Evolutionary conservation across 371 early-diverging fungal genomes (phyloP), one percentile per base, ranked within the genome.

Genomic region (Mucor indicus): DNA sequence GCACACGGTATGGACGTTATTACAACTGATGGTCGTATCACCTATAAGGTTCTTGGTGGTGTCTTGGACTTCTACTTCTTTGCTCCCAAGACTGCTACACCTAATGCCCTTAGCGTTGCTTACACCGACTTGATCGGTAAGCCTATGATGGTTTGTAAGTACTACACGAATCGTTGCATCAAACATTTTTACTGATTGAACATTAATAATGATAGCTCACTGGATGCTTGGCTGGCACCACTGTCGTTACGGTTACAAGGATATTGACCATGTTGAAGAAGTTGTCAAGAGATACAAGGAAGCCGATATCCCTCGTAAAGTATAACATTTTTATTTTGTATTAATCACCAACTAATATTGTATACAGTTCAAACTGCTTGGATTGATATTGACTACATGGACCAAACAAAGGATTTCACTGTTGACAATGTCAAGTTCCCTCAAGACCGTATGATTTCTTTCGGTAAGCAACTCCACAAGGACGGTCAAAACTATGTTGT

Each of bases 1-100:
- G 65, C 77, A 23, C 83, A 90, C 42, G 90, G 88, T n/a, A 86
- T 90, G 89, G 90, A 90, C 55, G 70, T 90, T 3, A 58, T 78
- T 16, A 55, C 85, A 17, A 48, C 59, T 0, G 60, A 72, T 15
- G 60, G 59, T 19, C 75, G 75, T 13, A 65, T 89, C 23, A 77
- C 84, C 11, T 90, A 80, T 48, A 81, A 83, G 33, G 68, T 76
- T 17, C 73, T 88, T 46, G 89, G 89, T 23, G 89, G 89, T 48
- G 55, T 83, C 10, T 46, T 83, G 0, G 87, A 87, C 31, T 77
- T 78, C 33, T 77, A 73, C 47, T 65, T 89, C 41, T 87, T 88
- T 52, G 54, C 62, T 20, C 85, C 88, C 2, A 60, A 64, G 7
- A 50, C 57, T 27, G 50, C 48, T 15, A 58, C 44, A 4, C 85